These are phyloP conservation scores for Falciphora oryzae DNA, from an alignment of 2,329 filamentous ascomycete species.

Conservation along the genomic window DNA sequence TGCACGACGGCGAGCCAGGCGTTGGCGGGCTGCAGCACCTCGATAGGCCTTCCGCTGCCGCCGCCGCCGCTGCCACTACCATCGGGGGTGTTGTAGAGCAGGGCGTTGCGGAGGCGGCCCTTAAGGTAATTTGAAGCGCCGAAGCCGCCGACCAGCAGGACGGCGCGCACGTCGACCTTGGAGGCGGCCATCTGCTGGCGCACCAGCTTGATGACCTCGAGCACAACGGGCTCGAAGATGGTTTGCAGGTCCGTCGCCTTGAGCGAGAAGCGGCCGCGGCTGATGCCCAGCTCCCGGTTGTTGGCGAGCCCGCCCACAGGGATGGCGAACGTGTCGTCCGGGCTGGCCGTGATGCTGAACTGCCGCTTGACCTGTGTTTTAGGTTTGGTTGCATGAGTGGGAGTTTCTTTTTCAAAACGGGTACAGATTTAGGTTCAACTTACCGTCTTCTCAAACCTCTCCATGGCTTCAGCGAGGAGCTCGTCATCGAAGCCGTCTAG, in stretches of 20 bases:
- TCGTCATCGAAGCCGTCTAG: conserved; percentile 38
- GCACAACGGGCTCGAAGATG: conserved; percentile 40
- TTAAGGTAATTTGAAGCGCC: conserved; percentile 40
- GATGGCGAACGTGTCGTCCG: conserved; percentile 33
- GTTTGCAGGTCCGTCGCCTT: conserved; percentile 32
- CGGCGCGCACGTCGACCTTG: conserved; percentile 36
- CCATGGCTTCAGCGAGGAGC: conserved; percentile 34
- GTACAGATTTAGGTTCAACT: too few species aligned
- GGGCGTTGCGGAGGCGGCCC: conserved; percentile 30
- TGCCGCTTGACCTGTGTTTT: conserved; percentile 26
- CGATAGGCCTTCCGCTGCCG: conserved; percentile 18
- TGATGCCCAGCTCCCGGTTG: conserved; percentile 33
- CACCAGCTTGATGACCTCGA: conserved; percentile 37
- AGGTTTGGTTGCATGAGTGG: not conserved
- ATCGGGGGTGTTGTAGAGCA: conserved; percentile 14
- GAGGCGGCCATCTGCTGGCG: conserved; percentile 37
- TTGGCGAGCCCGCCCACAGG: conserved; percentile 28
- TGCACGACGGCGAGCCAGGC: conserved; percentile 45
- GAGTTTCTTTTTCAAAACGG: not conserved
- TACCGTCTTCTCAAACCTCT: conserved; percentile 36
- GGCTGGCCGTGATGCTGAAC: conserved; percentile 28
- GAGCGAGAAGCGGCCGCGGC: conserved; percentile 29
- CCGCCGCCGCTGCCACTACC: conserved; percentile 16
- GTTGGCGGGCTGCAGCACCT: conserved; percentile 42
- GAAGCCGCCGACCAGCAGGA: conserved; percentile 45